phyloP scores from a whole-genome alignment of 495 filamentous ascomycete species.

The Penicillium desertorum region DNA sequence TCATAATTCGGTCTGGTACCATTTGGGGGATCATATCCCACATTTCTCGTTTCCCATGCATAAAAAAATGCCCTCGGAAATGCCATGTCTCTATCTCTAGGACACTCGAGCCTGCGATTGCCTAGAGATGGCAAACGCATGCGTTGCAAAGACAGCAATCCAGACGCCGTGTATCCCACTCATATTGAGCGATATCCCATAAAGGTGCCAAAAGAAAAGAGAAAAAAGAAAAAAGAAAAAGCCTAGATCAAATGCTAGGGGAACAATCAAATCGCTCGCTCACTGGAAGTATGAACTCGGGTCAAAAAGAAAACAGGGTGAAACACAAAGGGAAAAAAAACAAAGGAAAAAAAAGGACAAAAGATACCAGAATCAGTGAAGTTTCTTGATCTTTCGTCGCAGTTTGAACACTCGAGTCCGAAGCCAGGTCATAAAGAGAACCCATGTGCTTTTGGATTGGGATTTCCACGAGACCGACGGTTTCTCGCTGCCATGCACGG shows the following conservation, averaged over 20 bases:
- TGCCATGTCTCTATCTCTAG: constrained; percentile 3
- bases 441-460: constrained; percentile 46
- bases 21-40: constrained; percentile 4
- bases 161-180: constrained; percentile 11
- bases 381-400: constrained; percentile 38
- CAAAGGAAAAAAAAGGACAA: constrained; percentile 1
- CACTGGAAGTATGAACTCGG: constrained; percentile 10
- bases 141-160: constrained; percentile 7
- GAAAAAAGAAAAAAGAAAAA: constrained; percentile 7
- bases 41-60: constrained; percentile 12
- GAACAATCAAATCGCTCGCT: constrained; percentile 16
- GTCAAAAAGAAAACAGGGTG: not conserved
- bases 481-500: not conserved
- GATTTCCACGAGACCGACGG: constrained; percentile 35
- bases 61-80: constrained; percentile 1
- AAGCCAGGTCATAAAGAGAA: constrained; percentile 51
- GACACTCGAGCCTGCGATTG: constrained; percentile 12
- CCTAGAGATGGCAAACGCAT: constrained; percentile 2
- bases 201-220: not conserved
- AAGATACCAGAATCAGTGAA: constrained; percentile 22
- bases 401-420: constrained; percentile 49
- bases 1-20: constrained; percentile 6
- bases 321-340: constrained; percentile 2
- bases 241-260: constrained; percentile 7
- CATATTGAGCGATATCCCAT: constrained; percentile 8